Evolutionary conservation across 345 rosid species (phyloP), one percentile per base, ranked within the genome.

Genomic region (Salix arbutifolia): DNA sequence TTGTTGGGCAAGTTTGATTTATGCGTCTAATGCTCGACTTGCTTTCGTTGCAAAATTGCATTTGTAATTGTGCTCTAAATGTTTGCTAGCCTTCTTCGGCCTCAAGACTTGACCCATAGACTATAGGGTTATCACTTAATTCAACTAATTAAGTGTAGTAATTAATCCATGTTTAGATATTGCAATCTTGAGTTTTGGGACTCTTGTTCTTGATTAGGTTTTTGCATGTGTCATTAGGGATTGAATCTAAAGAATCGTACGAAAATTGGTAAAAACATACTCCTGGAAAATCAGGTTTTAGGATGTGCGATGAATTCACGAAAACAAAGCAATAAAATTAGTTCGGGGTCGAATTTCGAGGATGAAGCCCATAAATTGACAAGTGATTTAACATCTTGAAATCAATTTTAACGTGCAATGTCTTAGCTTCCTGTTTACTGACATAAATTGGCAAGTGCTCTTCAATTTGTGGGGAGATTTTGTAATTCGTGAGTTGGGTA

Each of bases 1-100:
- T 90, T 70, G 97, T 88, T 85, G 82, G 83, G 82, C 87, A 71
- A 81, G 71, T 81, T 60, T 81, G 75, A 81, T 76, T 75, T 52
- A 81, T 83, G 81, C 81, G 65, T 74, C 60, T 75, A 76, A 11
- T 84, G 88, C 86, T 87, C 87, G 84, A 83, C 74, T 64, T 71
- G 61, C 67, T 56, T 64, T 72, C 50, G 28, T 67, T 48, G 48
- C 60, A 35, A 38, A 48, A 38, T 31, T 60, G 25, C 19, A 30
- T 30, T 77, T 35, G 65, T 44, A 74, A 5, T 35, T 67, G 52
- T 8, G 12, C 18, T 37, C 18, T 19, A 37, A 58, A 58, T 58
- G 64, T n/a, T 25, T 58, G 25, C 14, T 23, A 58, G 12, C 64
- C 28, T 1, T 23, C 5, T 58, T 10, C 64, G 28, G 13, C 61